Evolutionary conservation across 129 eudicot species (phyloP).

Genomic region (Pseudognaphalium luteoalbum): DNA sequence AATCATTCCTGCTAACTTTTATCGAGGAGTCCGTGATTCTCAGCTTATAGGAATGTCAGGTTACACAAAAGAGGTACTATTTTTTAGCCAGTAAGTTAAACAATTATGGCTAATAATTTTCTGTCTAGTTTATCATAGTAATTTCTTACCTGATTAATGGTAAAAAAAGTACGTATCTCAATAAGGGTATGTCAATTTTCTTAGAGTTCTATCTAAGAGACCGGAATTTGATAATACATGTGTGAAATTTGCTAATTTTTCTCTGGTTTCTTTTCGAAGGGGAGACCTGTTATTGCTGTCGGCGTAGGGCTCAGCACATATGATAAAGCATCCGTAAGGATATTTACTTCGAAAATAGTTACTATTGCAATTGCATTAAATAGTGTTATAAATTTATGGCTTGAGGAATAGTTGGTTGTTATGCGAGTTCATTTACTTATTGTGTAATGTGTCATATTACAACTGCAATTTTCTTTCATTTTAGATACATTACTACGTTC

Average conservation of each 20-base stretch:
- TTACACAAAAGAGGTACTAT: conserved; percentile 79
- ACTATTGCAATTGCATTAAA: background rate
- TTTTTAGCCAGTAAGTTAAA: background rate
- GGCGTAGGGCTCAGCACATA: conserved; percentile 97
- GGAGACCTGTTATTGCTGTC: conserved; percentile 85
- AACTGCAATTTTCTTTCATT: conserved; percentile 13
- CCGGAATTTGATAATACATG: background rate
- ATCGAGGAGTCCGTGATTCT: conserved; percentile 86
- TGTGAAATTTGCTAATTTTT: background rate
- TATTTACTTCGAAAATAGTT: background rate
- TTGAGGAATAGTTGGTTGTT: conserved; percentile 19
- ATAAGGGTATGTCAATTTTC: too few relatives aligned
- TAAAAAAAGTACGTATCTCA: background rate
- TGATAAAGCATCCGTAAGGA: conserved; percentile 96
- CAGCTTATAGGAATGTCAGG: conserved; percentile 93
- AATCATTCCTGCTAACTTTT: conserved; percentile 66
- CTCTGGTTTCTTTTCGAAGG: conserved; percentile 44
- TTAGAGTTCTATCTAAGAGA: background rate
- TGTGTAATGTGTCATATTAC: background rate
- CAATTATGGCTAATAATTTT: conserved; percentile 6
- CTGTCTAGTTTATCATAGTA: background rate
- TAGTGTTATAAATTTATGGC: background rate
- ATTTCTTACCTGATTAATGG: background rate
- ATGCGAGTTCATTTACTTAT: background rate
- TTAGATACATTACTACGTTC: conserved; percentile 89